These are phyloP conservation scores for Scopulariopsis brevicaulis DNA, from an alignment of 2,329 filamentous ascomycete genomes.

Conservation along the genomic window DNA sequence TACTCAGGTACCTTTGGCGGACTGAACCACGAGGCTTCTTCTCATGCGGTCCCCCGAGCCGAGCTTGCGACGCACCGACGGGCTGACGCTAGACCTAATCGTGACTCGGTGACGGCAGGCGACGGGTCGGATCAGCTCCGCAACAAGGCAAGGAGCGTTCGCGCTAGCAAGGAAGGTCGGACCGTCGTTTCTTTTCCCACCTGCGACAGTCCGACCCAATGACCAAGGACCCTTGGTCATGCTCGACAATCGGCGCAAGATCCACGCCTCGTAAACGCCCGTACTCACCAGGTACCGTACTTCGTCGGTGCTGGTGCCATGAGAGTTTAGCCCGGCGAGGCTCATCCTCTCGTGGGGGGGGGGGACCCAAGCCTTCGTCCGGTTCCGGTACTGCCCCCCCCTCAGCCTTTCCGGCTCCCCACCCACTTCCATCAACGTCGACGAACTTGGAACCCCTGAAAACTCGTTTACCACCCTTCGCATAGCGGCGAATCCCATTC, in stretches of 20 bases:
- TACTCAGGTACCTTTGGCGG: neutral
- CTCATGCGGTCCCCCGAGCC: neutral
- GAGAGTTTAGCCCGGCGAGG: neutral
- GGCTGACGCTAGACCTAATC: neutral
- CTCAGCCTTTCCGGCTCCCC: neutral
- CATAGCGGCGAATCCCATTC: neutral
- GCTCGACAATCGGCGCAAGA: too few relatives aligned
- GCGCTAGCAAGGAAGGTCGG: neutral
- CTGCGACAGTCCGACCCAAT: too few relatives aligned
- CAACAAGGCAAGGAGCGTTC: too few relatives aligned
- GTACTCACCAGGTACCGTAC: neutral
- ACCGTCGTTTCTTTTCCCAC: neutral
- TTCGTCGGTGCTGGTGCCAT: neutral
- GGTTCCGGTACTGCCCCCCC: neutral
- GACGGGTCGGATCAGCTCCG: neutral
- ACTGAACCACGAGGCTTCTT: neutral
- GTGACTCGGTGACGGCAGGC: neutral
- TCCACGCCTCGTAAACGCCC: too few relatives aligned
- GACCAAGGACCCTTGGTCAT: too few relatives aligned
- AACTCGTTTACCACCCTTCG: neutral
- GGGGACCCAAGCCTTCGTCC: neutral
- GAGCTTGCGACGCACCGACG: neutral
- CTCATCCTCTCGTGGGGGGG: neutral
- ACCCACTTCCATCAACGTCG: neutral
- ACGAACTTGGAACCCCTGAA: neutral